These are phyloP conservation scores for Stephania cephalantha DNA, from an alignment of 164 flowering plant species.

Conservation along the genomic window DNA sequence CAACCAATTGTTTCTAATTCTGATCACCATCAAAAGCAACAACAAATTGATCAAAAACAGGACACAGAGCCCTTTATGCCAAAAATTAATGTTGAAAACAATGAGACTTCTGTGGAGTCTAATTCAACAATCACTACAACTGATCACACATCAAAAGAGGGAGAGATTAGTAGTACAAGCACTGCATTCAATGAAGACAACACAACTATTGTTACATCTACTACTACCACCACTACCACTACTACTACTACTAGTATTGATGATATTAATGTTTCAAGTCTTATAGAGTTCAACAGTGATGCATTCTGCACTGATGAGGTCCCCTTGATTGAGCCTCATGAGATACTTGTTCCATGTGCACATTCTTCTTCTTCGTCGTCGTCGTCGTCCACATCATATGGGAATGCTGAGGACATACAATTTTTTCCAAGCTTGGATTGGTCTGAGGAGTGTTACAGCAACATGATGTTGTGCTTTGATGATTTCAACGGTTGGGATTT, in stretches of 20 bases:
- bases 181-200: constrained; percentile 9
- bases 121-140: constrained; percentile 13
- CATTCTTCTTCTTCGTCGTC: constrained; percentile 21
- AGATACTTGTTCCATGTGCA: constrained; percentile 34
- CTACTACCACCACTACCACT: not conserved
- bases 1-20: constrained; percentile 29
- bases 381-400: constrained; percentile 21
- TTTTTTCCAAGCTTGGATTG: constrained; percentile 34
- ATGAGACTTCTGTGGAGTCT: constrained; percentile 9
- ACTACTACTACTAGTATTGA: not conserved
- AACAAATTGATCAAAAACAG: not conserved
- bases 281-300: constrained; percentile 10
- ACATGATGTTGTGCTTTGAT: constrained; percentile 32
- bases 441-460: constrained; percentile 26
- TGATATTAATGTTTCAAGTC: not conserved
- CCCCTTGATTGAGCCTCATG: constrained; percentile 55
- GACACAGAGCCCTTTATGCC: not conserved
- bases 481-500: constrained; percentile 49
- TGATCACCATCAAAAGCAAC: constrained; percentile 14
- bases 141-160: constrained; percentile 15
- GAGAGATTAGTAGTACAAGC: constrained; percentile 8
- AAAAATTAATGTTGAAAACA: constrained; percentile 12
- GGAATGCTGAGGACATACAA: constrained; percentile 21
- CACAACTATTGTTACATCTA: not conserved
- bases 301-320: constrained; percentile 62